Evolutionary conservation across 2,329 filamentous ascomycete genomes (phyloP).

Genomic region (Thelonectria discophora): DNA sequence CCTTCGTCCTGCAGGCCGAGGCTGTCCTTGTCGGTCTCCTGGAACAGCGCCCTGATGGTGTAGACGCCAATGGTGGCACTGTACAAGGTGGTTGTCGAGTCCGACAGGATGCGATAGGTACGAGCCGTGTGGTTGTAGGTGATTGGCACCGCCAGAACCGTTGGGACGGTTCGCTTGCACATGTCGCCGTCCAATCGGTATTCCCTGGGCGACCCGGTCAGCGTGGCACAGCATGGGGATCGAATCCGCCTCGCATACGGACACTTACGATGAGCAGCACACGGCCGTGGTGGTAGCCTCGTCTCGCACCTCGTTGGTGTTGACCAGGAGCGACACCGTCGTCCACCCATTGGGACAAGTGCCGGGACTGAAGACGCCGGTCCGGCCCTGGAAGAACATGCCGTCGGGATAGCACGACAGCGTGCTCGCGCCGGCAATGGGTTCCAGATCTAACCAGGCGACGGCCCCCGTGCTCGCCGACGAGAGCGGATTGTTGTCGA

Average conservation of each 20-base stretch:
- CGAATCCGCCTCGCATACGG: neutral
- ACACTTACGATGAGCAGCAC: constrained; percentile 54
- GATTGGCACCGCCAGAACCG: constrained; percentile 49
- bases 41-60: constrained; percentile 50
- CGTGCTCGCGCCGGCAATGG: constrained; percentile 48
- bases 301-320: constrained; percentile 40
- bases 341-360: constrained; percentile 53
- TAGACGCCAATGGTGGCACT: constrained; percentile 50
- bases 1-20: constrained; percentile 48
- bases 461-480: constrained; percentile 42
- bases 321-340: constrained; percentile 47
- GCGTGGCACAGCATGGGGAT: constrained; percentile 10
- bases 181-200: constrained; percentile 46
- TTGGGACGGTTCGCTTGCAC: constrained; percentile 49
- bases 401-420: constrained; percentile 53
- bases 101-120: constrained; percentile 47
- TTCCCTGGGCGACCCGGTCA: constrained; percentile 42
- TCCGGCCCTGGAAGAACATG: constrained; percentile 50
- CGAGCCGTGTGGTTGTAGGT: constrained; percentile 48
- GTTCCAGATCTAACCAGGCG: constrained; percentile 51
- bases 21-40: constrained; percentile 46
- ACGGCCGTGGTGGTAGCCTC: constrained; percentile 51
- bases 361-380: constrained; percentile 52
- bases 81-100: constrained; percentile 50
- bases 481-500: constrained; percentile 35